Base-by-base conservation (phyloP, 768 basidiomycete species). In the Kwoniella newhampshirensis region DNA sequence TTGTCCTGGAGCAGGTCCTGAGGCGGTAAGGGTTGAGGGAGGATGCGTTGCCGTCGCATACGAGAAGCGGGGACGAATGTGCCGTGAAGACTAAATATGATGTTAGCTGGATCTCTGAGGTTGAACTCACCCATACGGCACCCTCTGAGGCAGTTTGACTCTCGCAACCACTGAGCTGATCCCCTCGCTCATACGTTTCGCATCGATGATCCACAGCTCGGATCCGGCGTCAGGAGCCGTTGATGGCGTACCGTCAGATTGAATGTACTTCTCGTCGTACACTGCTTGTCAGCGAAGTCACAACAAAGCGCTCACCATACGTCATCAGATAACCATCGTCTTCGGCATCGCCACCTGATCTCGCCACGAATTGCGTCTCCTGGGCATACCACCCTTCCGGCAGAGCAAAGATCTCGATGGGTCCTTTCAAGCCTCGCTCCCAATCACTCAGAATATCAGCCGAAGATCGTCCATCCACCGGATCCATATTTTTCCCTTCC, bases 171-270 rank as follows among this genome's bases (percentile, higher is more conserved):
- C 67, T 4, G 64, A 66, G 18, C 35, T 27, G 67, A 74, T 70
- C 20, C 74, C 67, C 37, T 66, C 41, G 2, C 62, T 51, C 64
- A 76, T 65, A 11, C 43, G 49, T 32, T 62, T 63, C n/a, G 78
- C 78, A 46, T 79, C 77, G 36, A 79, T 72, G 26, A 79, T 66
- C 77, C 77, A 79, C 3, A 79, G 63, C 51, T 79, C 78, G 2
- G 74, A 76, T n/a, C 64, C 68, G 5, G 72, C 62, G n/a, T 54
- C 68, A 2, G 48, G 28, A 2, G 50, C 65, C 1, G 53, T 60
- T 1, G 65, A 56, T 4, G 77, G 75, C 12, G 62, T 63, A 0
- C 73, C 73, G 17, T 67, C 63, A 1, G 60, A 44, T 4, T 57
- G 36, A n/a, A 78, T 53, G 41, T 77, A 67, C 1, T 40, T 37